Percentiles rank a stretch among this genome's conserved stretches.
These are phyloP conservation scores for Pythium rishiriense DNA, from an alignment of 352 stramenopile species.

Conservation along the genomic window DNA sequence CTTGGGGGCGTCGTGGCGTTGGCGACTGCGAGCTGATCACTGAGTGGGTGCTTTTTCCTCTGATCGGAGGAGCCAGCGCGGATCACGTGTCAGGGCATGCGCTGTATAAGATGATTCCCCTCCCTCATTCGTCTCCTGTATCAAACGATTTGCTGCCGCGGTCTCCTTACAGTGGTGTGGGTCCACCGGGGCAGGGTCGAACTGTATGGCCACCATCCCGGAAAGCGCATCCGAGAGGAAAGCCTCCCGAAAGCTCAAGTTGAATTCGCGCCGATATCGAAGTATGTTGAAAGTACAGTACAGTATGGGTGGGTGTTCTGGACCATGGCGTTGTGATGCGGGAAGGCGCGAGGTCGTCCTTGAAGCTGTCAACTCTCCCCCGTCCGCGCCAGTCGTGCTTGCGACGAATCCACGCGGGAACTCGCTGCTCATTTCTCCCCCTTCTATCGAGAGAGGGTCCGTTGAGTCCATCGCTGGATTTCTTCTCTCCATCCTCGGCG, in stretches of 20 bases:
- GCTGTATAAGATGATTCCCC: not conserved
- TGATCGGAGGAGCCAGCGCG: not conserved
- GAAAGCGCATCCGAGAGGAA: not conserved
- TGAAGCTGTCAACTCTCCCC: not conserved
- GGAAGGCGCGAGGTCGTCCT: not conserved
- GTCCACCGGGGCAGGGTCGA: too few species aligned
- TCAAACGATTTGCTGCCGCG: not conserved
- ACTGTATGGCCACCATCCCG: not conserved
- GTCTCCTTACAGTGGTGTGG: not conserved
- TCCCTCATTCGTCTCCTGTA: not conserved
- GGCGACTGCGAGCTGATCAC: not conserved
- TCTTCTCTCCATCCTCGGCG: not conserved
- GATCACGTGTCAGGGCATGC: not conserved
- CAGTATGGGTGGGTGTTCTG: too few species aligned
- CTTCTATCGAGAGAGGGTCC: too few species aligned
- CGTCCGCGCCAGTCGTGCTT: not conserved
- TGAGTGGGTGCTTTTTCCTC: not conserved
- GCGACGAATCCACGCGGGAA: not conserved
- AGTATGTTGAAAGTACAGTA: too few species aligned
- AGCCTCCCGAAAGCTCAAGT: conserved; percentile 3
- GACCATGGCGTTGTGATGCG: not conserved
- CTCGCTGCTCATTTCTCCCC: not conserved
- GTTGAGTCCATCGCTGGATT: conserved; percentile 3
- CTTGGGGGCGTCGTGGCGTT: not conserved
- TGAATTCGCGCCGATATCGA: too few species aligned